These are phyloP conservation scores for Talaromyces thailandensis DNA, from an alignment of 495 filamentous ascomycete genomes.

Conservation along the genomic window DNA sequence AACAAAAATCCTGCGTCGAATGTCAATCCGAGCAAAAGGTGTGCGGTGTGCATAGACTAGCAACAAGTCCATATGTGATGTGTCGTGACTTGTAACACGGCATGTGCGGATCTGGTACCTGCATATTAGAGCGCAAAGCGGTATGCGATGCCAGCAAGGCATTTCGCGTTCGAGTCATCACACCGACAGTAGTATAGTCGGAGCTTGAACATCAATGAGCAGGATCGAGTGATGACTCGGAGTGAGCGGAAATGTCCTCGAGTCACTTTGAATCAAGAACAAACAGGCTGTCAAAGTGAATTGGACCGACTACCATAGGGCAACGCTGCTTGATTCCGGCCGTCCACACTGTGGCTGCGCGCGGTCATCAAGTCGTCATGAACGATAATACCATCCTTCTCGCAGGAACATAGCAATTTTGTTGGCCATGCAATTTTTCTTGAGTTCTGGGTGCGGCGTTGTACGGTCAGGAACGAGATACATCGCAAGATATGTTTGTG, in stretches of 20 bases:
- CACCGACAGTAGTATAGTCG: not conserved
- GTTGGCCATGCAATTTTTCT: not conserved
- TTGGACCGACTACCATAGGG: not conserved
- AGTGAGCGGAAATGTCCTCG: not conserved
- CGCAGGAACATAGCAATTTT: not conserved
- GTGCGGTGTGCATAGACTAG: not conserved
- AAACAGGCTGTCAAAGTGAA: not conserved
- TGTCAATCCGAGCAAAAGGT: not conserved
- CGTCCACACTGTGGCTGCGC: not conserved
- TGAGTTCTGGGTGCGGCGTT: not conserved
- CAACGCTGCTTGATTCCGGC: not conserved
- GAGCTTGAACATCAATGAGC: not conserved
- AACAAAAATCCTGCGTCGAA: not conserved
- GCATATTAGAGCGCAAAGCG: not conserved
- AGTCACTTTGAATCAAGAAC: not conserved
- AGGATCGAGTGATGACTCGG: not conserved
- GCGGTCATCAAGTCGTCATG: not conserved
- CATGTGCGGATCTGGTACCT: not conserved
- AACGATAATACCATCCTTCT: not conserved
- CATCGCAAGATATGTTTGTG: not conserved
- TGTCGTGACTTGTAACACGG: not conserved
- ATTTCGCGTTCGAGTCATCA: not conserved
- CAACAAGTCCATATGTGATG: not conserved
- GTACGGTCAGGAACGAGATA: not conserved
- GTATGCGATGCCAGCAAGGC: not conserved